Conservation (phyloP, 202 grass and related monocot genomes). For the Zoysia matrella region DNA sequence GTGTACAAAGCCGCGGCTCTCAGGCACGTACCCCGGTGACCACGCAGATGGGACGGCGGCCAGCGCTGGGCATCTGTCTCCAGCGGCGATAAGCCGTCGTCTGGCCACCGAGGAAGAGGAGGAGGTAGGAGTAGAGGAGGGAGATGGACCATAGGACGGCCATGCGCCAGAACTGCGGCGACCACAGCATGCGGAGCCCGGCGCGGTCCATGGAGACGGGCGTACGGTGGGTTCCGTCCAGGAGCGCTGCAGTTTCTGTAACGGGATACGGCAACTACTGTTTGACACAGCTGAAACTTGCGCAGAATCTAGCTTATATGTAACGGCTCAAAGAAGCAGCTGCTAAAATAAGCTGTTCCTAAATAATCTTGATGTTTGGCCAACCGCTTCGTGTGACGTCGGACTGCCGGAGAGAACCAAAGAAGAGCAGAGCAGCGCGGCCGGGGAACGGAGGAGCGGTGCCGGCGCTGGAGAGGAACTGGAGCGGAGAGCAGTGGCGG, state of each 20-base stretch:
- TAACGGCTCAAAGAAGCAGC: too few relatives aligned
- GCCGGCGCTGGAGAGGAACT: too few relatives aligned
- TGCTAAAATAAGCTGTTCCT: too few relatives aligned
- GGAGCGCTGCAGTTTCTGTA: not conserved
- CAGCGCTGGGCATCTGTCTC: not conserved
- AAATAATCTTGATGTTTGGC: too few relatives aligned
- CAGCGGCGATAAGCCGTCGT: conserved; percentile 7
- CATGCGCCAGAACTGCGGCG: conserved; percentile 85
- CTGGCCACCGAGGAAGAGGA: conserved; percentile 46
- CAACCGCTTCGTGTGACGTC: too few relatives aligned
- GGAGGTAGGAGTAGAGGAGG: conserved; percentile 70
- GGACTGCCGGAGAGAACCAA: too few relatives aligned
- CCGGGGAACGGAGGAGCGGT: too few relatives aligned
- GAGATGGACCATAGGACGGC: conserved; percentile 68
- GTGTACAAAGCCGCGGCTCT: not conserved
- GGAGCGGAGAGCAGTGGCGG: too few relatives aligned
- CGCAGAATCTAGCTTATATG: too few relatives aligned
- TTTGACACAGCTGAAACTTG: too few relatives aligned
- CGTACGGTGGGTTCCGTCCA: not conserved
- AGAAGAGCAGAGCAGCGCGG: too few relatives aligned
- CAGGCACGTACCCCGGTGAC: conserved; percentile 70
- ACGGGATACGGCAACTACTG: not conserved
- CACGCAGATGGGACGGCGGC: conserved; percentile 56
- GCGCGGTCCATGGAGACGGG: conserved; percentile 43
- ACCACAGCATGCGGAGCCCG: conserved; percentile 58